Percentiles rank a stretch among this genome's conserved stretches.
Evolutionary conservation across 2,329 filamentous ascomycete genomes (phyloP).

Genomic region (Fusarium dimerum): DNA sequence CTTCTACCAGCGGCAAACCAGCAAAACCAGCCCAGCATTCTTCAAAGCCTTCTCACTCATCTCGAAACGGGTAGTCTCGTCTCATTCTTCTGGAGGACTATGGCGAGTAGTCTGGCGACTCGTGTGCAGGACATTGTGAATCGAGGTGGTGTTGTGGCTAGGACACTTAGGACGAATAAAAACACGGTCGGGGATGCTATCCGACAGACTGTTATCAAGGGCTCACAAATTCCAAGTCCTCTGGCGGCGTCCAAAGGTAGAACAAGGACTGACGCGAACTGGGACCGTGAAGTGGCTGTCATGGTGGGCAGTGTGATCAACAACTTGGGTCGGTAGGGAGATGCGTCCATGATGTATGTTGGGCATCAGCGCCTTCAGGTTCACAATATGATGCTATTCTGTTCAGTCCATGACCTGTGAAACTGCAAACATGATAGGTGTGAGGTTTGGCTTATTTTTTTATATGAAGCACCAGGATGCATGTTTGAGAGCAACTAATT

Average conservation of each 20-base stretch:
- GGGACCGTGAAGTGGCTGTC: constrained; percentile 91
- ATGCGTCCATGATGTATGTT: too few species aligned
- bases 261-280: constrained; percentile 53
- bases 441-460: constrained; percentile 1
- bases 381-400: too few species aligned
- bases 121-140: constrained; percentile 83
- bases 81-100: constrained; percentile 90
- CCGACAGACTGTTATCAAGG: constrained; percentile 78
- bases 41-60: constrained; percentile 71
- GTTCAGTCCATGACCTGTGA: too few species aligned
- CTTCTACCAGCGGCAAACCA: constrained; percentile 48
- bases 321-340: constrained; percentile 45
- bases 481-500: neutral
- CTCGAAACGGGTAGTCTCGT: constrained; percentile 86
- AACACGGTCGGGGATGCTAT: constrained; percentile 76
- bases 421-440: neutral
- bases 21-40: constrained; percentile 51
- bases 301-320: constrained; percentile 85
- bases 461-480: constrained; percentile 1
- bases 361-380: too few species aligned
- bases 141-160: constrained; percentile 79
- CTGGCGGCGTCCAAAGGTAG: constrained; percentile 46
- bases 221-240: constrained; percentile 67
- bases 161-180: constrained; percentile 76
- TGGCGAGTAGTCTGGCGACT: constrained; percentile 74